Evolutionary conservation across 192 early-diverging fungal genomes (phyloP).

Genomic region (Podila clonocystis): DNA sequence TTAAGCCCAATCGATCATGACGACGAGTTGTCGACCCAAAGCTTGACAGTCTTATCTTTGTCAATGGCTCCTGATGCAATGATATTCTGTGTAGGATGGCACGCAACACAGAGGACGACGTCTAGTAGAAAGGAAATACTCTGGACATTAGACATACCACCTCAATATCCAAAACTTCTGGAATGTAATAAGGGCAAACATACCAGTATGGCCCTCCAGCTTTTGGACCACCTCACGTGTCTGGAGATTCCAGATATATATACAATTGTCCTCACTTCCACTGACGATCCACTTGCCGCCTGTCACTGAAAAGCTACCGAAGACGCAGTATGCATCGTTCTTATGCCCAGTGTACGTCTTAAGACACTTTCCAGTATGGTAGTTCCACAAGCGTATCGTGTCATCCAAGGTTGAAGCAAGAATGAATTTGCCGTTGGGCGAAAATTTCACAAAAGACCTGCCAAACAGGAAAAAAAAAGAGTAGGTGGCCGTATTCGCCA

Average conservation of each 20-base stretch:
- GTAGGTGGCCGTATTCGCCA: background rate
- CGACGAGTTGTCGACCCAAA: constrained; percentile 74
- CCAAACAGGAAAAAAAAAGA: background rate
- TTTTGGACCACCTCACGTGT: constrained; percentile 94
- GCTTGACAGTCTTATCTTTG: constrained; percentile 88
- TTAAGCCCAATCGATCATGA: constrained; percentile 23
- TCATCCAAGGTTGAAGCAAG: constrained; percentile 94
- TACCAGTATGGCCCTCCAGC: constrained; percentile 92
- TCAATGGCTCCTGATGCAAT: constrained; percentile 96
- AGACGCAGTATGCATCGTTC: constrained; percentile 93
- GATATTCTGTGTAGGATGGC: constrained; percentile 94
- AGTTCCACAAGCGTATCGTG: constrained; percentile 95
- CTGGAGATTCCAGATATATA: constrained; percentile 99
- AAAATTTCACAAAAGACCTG: constrained; percentile 96
- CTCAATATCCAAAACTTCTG: background rate
- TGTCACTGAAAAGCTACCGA: constrained; percentile 94
- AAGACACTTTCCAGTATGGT: constrained; percentile 94
- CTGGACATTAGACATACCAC: constrained; percentile 15
- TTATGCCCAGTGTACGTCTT: constrained; percentile 93
- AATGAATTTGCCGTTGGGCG: constrained; percentile 99
- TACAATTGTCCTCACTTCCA: constrained; percentile 92
- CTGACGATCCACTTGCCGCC: constrained; percentile 96
- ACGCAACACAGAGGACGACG: constrained; percentile 90
- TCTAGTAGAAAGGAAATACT: constrained; percentile 80
- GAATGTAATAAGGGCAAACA: background rate